A percentile compares a stretch with the other conserved stretches of the same genome.
phyloP scores from a whole-genome alignment of 345 rosid genomes.

The Camelina sativa region DNA sequence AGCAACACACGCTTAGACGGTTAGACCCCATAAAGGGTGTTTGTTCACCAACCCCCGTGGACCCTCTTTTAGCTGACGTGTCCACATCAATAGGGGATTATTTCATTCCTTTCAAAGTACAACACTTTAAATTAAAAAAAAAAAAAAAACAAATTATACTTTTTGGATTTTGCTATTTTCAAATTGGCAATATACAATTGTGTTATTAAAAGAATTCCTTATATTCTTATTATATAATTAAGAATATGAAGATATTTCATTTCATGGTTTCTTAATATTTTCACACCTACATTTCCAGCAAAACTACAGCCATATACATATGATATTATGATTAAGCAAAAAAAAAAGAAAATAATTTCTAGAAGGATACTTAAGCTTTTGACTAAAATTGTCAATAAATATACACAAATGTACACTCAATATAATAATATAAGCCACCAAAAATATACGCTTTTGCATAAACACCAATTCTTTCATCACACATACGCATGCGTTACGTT shows the following conservation, averaged over 20 bases:
- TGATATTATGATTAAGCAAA: too few relatives aligned
- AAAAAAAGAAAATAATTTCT: background rate
- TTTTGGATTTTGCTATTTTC: too few relatives aligned
- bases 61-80: constrained; percentile 27
- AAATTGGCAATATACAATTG: too few relatives aligned
- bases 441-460: background rate
- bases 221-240: too few relatives aligned
- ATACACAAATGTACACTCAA: constrained; percentile 20
- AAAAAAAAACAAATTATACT: too few relatives aligned
- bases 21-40: background rate
- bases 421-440: background rate
- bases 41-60: constrained; percentile 40
- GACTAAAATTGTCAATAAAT: constrained; percentile 38
- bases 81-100: background rate
- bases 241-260: too few relatives aligned
- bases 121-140: too few relatives aligned
- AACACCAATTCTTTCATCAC: constrained; percentile 12
- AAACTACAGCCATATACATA: too few relatives aligned
- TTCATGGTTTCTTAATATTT: too few relatives aligned
- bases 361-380: constrained; percentile 30
- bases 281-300: too few relatives aligned
- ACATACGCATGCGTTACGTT: constrained; percentile 34
- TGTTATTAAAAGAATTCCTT: too few relatives aligned
- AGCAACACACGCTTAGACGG: background rate
- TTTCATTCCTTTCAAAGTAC: constrained; percentile 6